Evolutionary conservation across 352 stramenopile species (phyloP).

Genomic region (Phytophthora fragariaefolia): DNA sequence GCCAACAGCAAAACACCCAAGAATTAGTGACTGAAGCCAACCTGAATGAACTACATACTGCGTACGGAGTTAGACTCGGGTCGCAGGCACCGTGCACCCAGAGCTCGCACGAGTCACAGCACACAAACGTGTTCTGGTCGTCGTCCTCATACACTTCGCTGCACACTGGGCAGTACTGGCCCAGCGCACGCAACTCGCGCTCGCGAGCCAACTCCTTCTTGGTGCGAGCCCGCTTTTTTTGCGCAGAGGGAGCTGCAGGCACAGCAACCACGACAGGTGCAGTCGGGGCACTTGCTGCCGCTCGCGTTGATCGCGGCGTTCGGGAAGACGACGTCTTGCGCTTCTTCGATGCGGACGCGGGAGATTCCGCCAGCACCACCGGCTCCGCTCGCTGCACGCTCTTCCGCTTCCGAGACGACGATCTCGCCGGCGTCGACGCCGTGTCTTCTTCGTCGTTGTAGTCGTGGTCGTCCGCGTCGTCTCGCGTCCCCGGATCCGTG

Average conservation of each 20-base stretch:
- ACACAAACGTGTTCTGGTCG: slow-evolving; percentile 86
- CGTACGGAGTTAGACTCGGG: slow-evolving; percentile 68
- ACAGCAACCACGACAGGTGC: slow-evolving; percentile 27
- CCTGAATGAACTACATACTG: slow-evolving; percentile 8
- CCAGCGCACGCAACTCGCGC: slow-evolving; percentile 73
- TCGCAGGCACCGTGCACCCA: slow-evolving; percentile 87
- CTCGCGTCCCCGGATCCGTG: slow-evolving; percentile 17
- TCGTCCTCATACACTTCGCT: slow-evolving; percentile 88
- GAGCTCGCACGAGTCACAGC: slow-evolving; percentile 90
- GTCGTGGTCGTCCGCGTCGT: not conserved
- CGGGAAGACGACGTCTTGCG: slow-evolving; percentile 33
- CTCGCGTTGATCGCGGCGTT: slow-evolving; percentile 25
- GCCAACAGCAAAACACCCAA: slow-evolving; percentile 15
- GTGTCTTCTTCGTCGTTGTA: slow-evolving; percentile 21
- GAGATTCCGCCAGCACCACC: slow-evolving; percentile 24
- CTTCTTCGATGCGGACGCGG: slow-evolving; percentile 40
- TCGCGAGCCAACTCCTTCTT: slow-evolving; percentile 81
- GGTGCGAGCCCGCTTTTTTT: slow-evolving; percentile 61
- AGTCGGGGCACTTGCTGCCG: slow-evolving; percentile 15
- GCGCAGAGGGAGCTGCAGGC: slow-evolving; percentile 8
- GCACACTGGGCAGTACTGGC: slow-evolving; percentile 90
- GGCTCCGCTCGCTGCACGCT: slow-evolving; percentile 32
- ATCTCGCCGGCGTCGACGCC: slow-evolving; percentile 15
- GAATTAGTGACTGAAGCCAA: slow-evolving; percentile 13
- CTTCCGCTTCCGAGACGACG: slow-evolving; percentile 41